Base-by-base conservation (phyloP, 148 eudicot species). In the Rhododendron kiyosumense region DNA sequence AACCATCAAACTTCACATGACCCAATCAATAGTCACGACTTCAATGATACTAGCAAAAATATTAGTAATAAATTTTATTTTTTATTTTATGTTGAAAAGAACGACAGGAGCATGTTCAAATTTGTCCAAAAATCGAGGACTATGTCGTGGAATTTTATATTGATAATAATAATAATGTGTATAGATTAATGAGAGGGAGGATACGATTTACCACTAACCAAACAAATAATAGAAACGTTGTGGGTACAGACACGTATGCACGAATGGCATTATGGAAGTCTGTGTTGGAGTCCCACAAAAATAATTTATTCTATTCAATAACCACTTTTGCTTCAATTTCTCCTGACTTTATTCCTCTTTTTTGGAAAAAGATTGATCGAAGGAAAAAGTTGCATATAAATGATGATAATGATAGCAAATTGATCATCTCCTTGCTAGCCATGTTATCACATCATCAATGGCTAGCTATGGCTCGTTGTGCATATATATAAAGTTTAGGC, bases 1-100 rank as follows among this genome's bases (percentile, higher is more conserved):
- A 32, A 59, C 84, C 84, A 59, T 59, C 84, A 24, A 36, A 59
- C 18, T 18, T 82, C 84, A 59, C 84, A 57, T 59, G 84, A 59
- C 84, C 32, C 75, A 34, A 30, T 20, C 75, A 34, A 30, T 20
- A 10, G 14, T 54, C 69, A 54, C 83, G 46, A 18, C 69, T 34
- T 81, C 45, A 54, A 54, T 9, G 22, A 5, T 54, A 17, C 4
- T 54, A 4, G 61, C 61, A 17, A 18, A 51, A 51, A 51, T 51
- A 51, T 13, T 51, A 49, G 54, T 10, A 18, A 18, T 54, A 1
- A 1, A 20, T 59, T 18, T n/a, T n/a, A n/a, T n/a, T n/a, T n/a
- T n/a, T n/a, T n/a, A n/a, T 36, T 38, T 38, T 41, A 22, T 59
- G 61, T 18, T 17, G 6, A 13, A 54, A 18, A 4, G 22, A 54